These are phyloP conservation scores for Daldinia vernicosa DNA, from an alignment of 495 filamentous ascomycete genomes.

Conservation along the genomic window DNA sequence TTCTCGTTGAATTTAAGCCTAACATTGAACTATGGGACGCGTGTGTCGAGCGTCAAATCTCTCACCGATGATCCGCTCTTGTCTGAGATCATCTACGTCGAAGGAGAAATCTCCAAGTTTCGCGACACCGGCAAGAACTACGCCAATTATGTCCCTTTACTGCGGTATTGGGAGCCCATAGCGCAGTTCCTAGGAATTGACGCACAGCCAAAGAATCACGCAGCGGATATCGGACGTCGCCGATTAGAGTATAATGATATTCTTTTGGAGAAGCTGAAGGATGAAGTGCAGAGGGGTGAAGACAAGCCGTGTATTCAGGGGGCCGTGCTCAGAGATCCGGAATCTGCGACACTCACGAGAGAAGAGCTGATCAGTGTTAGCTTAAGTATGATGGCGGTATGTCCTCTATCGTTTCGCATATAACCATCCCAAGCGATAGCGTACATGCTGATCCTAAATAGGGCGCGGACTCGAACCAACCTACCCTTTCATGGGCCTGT, in stretches of 20 bases:
- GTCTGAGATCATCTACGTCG: constrained; percentile 69
- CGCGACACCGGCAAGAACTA: constrained; percentile 74
- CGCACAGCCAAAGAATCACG: constrained; percentile 49
- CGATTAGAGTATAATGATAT: constrained; percentile 66
- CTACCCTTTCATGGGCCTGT: constrained; percentile 63
- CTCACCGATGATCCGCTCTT: constrained; percentile 65
- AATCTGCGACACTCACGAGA: constrained; percentile 60
- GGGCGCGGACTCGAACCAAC: constrained; percentile 35
- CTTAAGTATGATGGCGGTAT: constrained; percentile 70
- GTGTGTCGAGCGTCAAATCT: constrained; percentile 62
- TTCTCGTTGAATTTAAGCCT: constrained; percentile 73
- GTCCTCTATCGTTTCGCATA: neutral
- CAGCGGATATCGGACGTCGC: constrained; percentile 63
- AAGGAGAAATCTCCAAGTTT: constrained; percentile 70
- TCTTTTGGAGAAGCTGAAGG: constrained; percentile 67
- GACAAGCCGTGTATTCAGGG: constrained; percentile 77
- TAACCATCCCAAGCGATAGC: neutral
- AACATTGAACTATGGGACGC: constrained; percentile 72
- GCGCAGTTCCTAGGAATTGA: constrained; percentile 19
- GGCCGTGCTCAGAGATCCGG: constrained; percentile 72
- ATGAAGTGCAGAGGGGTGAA: constrained; percentile 65
- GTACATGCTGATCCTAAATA: neutral
- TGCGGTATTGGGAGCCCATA: constrained; percentile 63
- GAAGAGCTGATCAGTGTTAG: constrained; percentile 77
- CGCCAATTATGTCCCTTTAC: constrained; percentile 73